phyloP scores from a whole-genome alignment of 2,329 filamentous ascomycete genomes.

The Nothophaeocryptopus gaeumannii region DNA sequence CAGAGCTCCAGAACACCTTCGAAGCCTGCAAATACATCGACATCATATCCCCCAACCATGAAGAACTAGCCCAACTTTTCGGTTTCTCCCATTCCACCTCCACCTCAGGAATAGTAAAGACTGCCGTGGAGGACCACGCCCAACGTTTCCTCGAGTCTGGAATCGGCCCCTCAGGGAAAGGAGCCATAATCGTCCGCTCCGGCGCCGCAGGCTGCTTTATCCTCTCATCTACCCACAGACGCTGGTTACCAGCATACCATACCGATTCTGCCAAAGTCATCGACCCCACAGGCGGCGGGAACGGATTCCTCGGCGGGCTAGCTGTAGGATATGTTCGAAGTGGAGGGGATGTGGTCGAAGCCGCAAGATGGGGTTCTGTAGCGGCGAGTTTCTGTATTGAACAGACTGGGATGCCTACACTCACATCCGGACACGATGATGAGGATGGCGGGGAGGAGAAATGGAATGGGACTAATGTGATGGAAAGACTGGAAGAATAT shows the following conservation, averaged over 20 bases:
- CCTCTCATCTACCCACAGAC: conserved; percentile 27
- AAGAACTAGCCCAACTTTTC: conserved; percentile 85
- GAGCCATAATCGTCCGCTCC: conserved; percentile 65
- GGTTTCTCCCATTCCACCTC: conserved; percentile 40
- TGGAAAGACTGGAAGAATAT: conserved; percentile 43
- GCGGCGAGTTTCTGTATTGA: conserved; percentile 92
- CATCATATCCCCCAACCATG: conserved; percentile 75
- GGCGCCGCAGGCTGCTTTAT: conserved; percentile 69
- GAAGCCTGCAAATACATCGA: conserved; percentile 55
- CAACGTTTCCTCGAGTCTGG: conserved; percentile 30
- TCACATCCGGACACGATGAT: conserved; percentile 36
- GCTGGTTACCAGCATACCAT: conserved; percentile 80
- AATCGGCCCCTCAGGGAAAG: conserved; percentile 33
- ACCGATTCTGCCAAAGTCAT: conserved; percentile 57
- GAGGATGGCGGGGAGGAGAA: conserved; percentile 33
- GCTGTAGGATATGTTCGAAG: conserved; percentile 56
- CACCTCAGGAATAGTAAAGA: conserved; percentile 33
- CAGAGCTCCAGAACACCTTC: conserved; percentile 55
- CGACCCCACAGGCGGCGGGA: conserved; percentile 94
- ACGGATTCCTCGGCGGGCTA: conserved; percentile 73
- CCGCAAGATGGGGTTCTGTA: conserved; percentile 73
- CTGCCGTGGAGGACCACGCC: conserved; percentile 41
- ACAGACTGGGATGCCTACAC: conserved; percentile 76
- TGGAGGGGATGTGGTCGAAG: conserved; percentile 61
- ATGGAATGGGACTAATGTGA: conserved; percentile 49